Evolutionary conservation across 1,284 basidiomycete species (phyloP), one percentile per base, ranked within the genome.

Genomic region (Meira nashicola): DNA sequence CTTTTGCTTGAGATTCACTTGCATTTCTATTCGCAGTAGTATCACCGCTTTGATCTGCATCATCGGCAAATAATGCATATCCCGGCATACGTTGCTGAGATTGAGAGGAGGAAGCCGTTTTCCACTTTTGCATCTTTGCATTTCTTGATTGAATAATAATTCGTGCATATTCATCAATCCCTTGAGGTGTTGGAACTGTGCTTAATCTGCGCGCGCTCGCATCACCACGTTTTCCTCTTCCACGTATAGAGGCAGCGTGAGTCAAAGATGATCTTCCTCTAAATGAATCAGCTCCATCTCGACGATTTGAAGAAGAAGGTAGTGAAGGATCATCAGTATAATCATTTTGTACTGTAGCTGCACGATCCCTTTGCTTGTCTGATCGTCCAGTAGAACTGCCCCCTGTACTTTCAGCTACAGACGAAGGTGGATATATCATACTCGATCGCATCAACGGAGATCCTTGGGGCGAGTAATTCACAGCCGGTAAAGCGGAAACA

Each of bases 111-210:
- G 53, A 63, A 7, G 6, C 37, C n/a, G 63, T 58, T 54, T 59
- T 74, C 83, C 83, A 84, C 54, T 83, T 79, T 55, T 83, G 81
- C 63, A 83, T 76, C 66, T 84, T 84, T 37, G 83, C 83, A 38
- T 81, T 80, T 21, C 83, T 76, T 54, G 80, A 82, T 62, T 83
- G 82, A 63, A 83, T 78, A 65, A 83, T 83, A 78, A 83, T 82
- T 59, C 80, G 80, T 0, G 83, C 83, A 58, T 82, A 82, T 40
- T 83, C 83, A 65, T 83, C 82, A 0, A 80, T 80, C 15, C 79
- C 71, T 1, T 74, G 17, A 2, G 46, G 46, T 48, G 46, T 19
- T 17, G 6, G 49, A n/a, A n/a, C 46, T n/a, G 19, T n/a, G 25
- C 28, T 39, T 21, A 17, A 12, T 38, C 55, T 9, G 12, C 46